Percentiles rank a stretch among this genome's conserved stretches.
These are phyloP conservation scores for Penicillium brevicompactum DNA, from an alignment of 2,329 filamentous ascomycete species.

Conservation along the genomic window DNA sequence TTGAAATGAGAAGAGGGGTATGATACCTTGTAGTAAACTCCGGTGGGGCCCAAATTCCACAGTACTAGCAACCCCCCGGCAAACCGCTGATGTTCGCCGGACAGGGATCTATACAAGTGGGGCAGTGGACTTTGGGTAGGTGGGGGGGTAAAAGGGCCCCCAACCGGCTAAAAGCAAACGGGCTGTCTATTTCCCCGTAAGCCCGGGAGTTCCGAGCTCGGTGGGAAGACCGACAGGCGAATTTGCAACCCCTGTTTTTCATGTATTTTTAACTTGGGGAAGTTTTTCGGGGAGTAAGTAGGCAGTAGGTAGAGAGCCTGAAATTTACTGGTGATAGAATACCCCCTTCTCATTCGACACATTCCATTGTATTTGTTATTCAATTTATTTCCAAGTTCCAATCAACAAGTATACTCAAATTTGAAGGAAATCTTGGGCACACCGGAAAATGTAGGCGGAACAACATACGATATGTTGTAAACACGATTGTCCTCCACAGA, in stretches of 20 bases:
- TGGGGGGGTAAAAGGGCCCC: background rate
- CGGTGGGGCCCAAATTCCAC: background rate
- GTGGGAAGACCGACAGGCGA: no score
- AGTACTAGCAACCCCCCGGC: background rate
- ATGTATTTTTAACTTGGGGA: no score
- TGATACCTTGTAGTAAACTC: background rate
- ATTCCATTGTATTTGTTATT: no score
- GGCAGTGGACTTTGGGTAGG: background rate
- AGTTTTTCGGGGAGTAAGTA: no score
- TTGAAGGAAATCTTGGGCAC: conserved; percentile 40
- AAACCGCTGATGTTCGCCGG: background rate
- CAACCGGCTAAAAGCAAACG: no score
- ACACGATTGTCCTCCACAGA: conserved; percentile 46
- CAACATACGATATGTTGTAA: conserved; percentile 52
- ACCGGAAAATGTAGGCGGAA: conserved; percentile 44
- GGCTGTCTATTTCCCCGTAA: no score
- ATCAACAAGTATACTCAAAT: conserved; percentile 35
- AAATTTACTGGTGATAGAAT: no score
- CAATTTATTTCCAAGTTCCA: background rate
- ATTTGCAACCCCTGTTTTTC: no score
- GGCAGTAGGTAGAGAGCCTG: no score
- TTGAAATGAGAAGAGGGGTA: background rate
- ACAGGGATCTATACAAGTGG: background rate
- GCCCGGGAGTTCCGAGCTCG: no score
- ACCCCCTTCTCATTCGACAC: no score